phyloP scores from a whole-genome alignment of 140 eudicot species.

The Senecio squalidus region DNA sequence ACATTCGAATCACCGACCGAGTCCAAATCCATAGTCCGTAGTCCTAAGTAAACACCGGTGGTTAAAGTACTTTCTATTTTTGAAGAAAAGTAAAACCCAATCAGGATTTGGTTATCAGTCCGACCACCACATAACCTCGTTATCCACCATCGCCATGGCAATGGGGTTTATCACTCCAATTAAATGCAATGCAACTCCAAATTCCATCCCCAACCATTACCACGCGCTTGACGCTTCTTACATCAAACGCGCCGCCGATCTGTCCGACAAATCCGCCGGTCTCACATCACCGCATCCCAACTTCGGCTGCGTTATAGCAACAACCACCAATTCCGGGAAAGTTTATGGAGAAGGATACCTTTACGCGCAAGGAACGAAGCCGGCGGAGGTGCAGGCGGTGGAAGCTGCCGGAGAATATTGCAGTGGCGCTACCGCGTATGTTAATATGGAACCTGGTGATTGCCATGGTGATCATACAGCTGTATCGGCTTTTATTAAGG shows the following conservation, averaged over 20 bases:
- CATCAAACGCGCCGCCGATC: slow-evolving; percentile 61
- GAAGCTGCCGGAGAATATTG: slow-evolving; percentile 69
- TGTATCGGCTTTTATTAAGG: slow-evolving; percentile 69
- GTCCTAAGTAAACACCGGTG: no score
- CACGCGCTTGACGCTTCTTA: slow-evolving; percentile 51
- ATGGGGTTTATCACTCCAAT: slow-evolving; percentile 25
- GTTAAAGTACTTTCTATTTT: no score
- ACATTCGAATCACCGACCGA: no score
- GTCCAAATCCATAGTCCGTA: no score
- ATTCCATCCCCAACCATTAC: slow-evolving; percentile 1
- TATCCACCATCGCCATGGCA: slow-evolving; percentile 22
- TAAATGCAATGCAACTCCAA: slow-evolving; percentile 18
- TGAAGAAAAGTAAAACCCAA: neutral
- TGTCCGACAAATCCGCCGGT: slow-evolving; percentile 83
- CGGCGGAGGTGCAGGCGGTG: slow-evolving; percentile 87
- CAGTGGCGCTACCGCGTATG: slow-evolving; percentile 82
- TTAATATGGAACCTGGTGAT: slow-evolving; percentile 94
- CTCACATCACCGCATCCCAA: slow-evolving; percentile 90
- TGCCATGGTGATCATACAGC: slow-evolving; percentile 68
- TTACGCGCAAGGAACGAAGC: slow-evolving; percentile 77
- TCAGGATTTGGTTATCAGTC: neutral
- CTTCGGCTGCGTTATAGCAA: slow-evolving; percentile 87
- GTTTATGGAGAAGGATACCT: slow-evolving; percentile 83
- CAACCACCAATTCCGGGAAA: slow-evolving; percentile 2
- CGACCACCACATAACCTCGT: neutral